Evolutionary conservation across 2,329 filamentous ascomycete species (phyloP).

Genomic region (Teratosphaeria viscida): DNA sequence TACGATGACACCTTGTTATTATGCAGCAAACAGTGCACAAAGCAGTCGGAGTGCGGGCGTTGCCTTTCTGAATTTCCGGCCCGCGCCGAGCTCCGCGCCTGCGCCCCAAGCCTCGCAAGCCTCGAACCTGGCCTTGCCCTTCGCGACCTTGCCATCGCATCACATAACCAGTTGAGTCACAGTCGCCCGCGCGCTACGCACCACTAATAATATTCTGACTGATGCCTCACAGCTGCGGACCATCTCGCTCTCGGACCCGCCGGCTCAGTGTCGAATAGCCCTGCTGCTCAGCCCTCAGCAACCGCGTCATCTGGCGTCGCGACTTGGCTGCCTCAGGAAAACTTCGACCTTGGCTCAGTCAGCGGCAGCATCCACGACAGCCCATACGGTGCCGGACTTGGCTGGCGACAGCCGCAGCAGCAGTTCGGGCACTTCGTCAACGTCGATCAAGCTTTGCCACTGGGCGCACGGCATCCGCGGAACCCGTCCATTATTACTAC

Average conservation of each 20-base stretch:
- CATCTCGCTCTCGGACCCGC: not conserved
- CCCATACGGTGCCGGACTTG: slow-evolving; percentile 4
- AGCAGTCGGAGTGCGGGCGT: not conserved
- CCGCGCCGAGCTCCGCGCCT: not conserved
- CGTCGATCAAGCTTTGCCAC: slow-evolving; percentile 9
- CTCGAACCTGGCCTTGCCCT: not conserved
- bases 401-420: not conserved
- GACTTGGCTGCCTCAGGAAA: slow-evolving; percentile 10
- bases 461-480: slow-evolving; percentile 4
- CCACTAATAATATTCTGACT: not conserved
- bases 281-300: not conserved
- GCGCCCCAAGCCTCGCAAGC: not conserved
- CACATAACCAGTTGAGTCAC: not conserved
- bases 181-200: not conserved
- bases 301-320: not conserved
- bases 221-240: not conserved
- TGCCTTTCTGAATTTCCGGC: not conserved
- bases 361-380: slow-evolving; percentile 1
- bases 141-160: not conserved
- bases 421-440: slow-evolving; percentile 1
- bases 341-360: slow-evolving; percentile 1
- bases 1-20: not conserved
- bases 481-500: slow-evolving; percentile 16
- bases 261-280: not conserved
- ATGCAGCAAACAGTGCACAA: not conserved